Conservation (phyloP, 2,329 filamentous ascomycete species). For the Capronia epimyces region DNA sequence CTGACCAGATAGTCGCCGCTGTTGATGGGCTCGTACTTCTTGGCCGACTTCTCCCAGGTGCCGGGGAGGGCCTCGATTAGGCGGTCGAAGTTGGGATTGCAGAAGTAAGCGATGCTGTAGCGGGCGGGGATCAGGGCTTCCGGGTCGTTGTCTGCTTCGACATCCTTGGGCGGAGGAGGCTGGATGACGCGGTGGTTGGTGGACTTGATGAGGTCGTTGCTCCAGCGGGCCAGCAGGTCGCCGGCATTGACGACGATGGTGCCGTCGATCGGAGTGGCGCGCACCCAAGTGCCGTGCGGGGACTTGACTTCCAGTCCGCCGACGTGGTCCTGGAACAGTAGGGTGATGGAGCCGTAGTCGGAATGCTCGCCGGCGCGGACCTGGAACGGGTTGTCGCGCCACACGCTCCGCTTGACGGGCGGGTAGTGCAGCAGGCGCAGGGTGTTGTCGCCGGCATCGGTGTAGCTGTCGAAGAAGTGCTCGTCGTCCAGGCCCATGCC, state of each 20-base stretch:
- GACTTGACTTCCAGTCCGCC: constrained; percentile 60
- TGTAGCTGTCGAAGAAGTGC: constrained; percentile 69
- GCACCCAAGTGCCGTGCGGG: constrained; percentile 70
- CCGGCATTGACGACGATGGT: constrained; percentile 87
- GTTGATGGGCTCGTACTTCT: constrained; percentile 73
- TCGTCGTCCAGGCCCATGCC: constrained; percentile 64
- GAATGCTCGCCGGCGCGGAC: constrained; percentile 72
- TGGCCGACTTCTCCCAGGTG: constrained; percentile 59
- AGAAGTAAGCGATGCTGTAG: constrained; percentile 91
- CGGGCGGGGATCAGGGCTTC: constrained; percentile 55
- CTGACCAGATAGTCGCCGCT: constrained; percentile 76
- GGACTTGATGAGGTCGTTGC: constrained; percentile 84
- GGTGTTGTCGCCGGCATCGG: constrained; percentile 64
- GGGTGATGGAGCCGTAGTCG: constrained; percentile 53
- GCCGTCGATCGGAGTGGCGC: constrained; percentile 73
- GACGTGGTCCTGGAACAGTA: constrained; percentile 52
- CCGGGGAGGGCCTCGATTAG: constrained; percentile 76
- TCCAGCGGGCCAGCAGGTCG: constrained; percentile 80
- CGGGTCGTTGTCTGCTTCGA: constrained; percentile 42
- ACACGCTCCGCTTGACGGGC: constrained; percentile 59
- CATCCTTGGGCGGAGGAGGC: constrained; percentile 56
- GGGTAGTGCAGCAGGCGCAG: constrained; percentile 74
- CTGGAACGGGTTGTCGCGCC: constrained; percentile 61
- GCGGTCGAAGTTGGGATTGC: constrained; percentile 73
- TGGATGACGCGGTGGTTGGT: constrained; percentile 88